Percentiles rank a stretch among this genome's conserved stretches.
phyloP scores from a whole-genome alignment of 371 early-diverging fungal genomes.

The Mortierella sp. region DNA sequence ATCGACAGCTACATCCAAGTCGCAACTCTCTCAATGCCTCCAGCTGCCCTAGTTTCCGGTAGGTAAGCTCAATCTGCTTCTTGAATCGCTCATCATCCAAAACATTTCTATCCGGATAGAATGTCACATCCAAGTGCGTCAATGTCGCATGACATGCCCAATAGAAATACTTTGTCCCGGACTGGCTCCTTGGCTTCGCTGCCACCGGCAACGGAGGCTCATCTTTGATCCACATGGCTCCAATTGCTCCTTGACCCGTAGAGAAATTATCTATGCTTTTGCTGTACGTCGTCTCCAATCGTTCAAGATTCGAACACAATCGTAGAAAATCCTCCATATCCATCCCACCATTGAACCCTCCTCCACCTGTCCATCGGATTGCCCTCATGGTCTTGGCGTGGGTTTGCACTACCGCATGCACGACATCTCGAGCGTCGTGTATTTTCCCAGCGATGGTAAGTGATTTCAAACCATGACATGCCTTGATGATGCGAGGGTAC shows the following conservation, averaged over 20 bases:
- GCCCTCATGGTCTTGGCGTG: background rate
- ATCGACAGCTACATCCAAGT: slow-evolving; percentile 22
- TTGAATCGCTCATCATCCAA: background rate
- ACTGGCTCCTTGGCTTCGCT: background rate
- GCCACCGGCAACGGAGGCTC: background rate
- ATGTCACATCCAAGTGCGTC: slow-evolving; percentile 16
- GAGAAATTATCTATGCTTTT: background rate
- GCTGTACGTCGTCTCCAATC: background rate
- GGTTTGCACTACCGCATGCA: background rate
- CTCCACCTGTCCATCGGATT: slow-evolving; percentile 15
- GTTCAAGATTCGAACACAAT: slow-evolving; percentile 8
- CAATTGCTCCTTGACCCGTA: slow-evolving; percentile 4
- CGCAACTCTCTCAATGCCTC: slow-evolving; percentile 2
- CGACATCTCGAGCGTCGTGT: background rate
- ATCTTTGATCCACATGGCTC: slow-evolving; percentile 4
- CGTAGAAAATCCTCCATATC: slow-evolving; percentile 8
- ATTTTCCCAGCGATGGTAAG: slow-evolving; percentile 7
- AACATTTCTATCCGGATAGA: background rate
- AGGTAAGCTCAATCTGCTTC: slow-evolving; percentile 6
- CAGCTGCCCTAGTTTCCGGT: slow-evolving; percentile 17
- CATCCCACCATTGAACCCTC: slow-evolving; percentile 9
- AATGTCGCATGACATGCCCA: slow-evolving; percentile 19
- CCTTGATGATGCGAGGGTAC: slow-evolving; percentile 1
- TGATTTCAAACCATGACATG: background rate
- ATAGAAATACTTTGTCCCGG: background rate